Percentiles rank a stretch among this genome's conserved stretches.
Conservation (phyloP, 2,329 filamentous ascomycete species). For the Boeremia lycopersici region DNA sequence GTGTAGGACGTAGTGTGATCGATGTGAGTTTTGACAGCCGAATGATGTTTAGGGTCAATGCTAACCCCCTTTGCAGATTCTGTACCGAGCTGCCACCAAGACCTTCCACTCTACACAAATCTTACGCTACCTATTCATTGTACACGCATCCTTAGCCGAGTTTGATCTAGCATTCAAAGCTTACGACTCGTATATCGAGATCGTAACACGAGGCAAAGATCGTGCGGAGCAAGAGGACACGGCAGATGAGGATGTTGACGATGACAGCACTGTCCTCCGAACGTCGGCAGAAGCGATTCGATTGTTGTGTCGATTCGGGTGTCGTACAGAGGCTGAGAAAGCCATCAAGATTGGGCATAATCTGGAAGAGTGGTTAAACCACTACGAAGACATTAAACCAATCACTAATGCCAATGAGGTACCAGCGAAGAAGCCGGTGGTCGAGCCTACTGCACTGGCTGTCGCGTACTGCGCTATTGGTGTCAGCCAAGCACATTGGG, state of each 20-base stretch:
- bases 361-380: conserved; percentile 76
- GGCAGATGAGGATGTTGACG: conserved; percentile 73
- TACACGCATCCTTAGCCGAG: conserved; percentile 86
- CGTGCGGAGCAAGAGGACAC: conserved; percentile 77
- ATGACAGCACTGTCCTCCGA: conserved; percentile 75
- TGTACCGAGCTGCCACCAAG: conserved; percentile 89
- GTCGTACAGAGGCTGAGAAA: conserved; percentile 75
- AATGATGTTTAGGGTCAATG: not conserved
- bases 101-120: conserved; percentile 95
- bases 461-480: conserved; percentile 82
- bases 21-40: conserved; percentile 54
- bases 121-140: conserved; percentile 81
- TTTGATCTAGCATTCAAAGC: conserved; percentile 91
- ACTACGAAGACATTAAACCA: conserved; percentile 47
- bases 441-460: conserved; percentile 67
- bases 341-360: conserved; percentile 72
- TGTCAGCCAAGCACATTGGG: conserved; percentile 85
- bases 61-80: conserved; percentile 59
- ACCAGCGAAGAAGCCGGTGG: conserved; percentile 43
- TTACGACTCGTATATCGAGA: conserved; percentile 88
- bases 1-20: conserved; percentile 75
- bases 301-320: conserved; percentile 82
- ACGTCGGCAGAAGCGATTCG: conserved; percentile 82
- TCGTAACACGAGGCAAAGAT: conserved; percentile 83
- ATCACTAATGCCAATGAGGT: conserved; percentile 34